A percentile compares a stretch with the other conserved stretches of the same genome.
These are phyloP conservation scores for Capsicum baccatum DNA, from an alignment of 257 asterid species.

Conservation along the genomic window DNA sequence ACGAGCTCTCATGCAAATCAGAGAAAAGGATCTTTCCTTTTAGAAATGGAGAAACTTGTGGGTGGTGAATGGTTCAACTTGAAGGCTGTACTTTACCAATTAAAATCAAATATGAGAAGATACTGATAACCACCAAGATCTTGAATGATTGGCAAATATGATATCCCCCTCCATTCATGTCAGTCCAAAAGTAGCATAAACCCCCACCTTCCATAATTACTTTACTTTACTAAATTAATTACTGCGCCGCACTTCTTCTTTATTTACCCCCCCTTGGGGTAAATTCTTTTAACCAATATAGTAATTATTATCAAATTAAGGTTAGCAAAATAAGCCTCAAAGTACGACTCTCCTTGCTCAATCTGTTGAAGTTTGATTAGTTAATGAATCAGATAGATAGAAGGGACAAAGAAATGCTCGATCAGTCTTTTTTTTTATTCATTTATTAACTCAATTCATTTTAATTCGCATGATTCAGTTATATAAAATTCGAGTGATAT, in stretches of 20 bases:
- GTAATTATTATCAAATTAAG: too few species aligned
- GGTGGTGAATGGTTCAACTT: slow-evolving; percentile 25
- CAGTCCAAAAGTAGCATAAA: not conserved
- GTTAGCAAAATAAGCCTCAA: too few species aligned
- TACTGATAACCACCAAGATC: slow-evolving; percentile 24
- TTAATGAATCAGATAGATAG: too few species aligned
- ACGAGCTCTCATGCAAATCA: slow-evolving; percentile 4
- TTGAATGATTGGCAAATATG: slow-evolving; percentile 13
- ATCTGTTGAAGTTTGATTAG: too few species aligned
- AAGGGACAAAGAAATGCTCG: too few species aligned
- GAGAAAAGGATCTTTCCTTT: not conserved
- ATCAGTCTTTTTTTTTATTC: too few species aligned
- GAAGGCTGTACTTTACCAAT: not conserved
- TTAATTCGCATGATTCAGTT: not conserved
- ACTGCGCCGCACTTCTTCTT: slow-evolving; percentile 6
- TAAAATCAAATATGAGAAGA: not conserved
- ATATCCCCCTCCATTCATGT: not conserved
- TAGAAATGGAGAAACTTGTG: not conserved
- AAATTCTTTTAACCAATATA: too few species aligned
- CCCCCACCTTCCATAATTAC: too few species aligned
- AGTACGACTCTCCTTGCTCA: too few species aligned
- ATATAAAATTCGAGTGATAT: not conserved
- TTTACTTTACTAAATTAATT: not conserved
- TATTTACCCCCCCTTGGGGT: not conserved
- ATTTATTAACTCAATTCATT: too few species aligned